Base-by-base conservation (phyloP, 371 early-diverging fungal genomes). In the Mucor indicus region DNA sequence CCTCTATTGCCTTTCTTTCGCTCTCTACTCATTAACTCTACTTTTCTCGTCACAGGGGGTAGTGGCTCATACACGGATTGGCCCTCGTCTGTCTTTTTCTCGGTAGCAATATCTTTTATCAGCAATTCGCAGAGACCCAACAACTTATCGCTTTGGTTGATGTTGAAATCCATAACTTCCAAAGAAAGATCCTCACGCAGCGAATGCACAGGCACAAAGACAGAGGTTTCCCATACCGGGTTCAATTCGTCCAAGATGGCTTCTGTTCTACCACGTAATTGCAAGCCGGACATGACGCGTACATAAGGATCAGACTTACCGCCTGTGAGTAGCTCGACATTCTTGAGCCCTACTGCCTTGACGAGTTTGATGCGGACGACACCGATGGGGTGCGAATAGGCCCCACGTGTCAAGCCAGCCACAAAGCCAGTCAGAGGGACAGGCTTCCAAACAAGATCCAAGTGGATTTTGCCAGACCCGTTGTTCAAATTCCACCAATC, bases 221-320 rank as follows among this genome's bases (percentile, higher is more conserved):
- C 63, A 10, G 81, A 75, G 50, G 87, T 83, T 58, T 92, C 83
- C 91, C 91, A 95, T 29, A 79, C 77, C 0, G 94, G 95, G 54
- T 91, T 81, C 50, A 89, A 51, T 45, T 83, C 77, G 48, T 78
- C 74, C 21, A 75, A 57, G 24, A 89, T 81, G 32, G 79, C 70
- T 38, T 82, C 76, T 8, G 92, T 89, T 29, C 66, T 66, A 15
- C 68, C 80, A 27, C 72, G 67, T 8, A 42, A 31, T 58, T 67
- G 82, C 55, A 73, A 69, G 12, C 72, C 83, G 36, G 80, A 61
- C 51, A 81, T 75, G 29, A 87, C 73, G 13, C 67, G 59, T 13
- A 87, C 79, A 60, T 87, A 92, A 15, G 94, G 95, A 51, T 95
- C 92, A 1, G 87, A 84, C 56, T 80, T 84, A 47, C 91, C 85